phyloP scores from a whole-genome alignment of 1,284 basidiomycete genomes.

The Neolentinus lepideus region DNA sequence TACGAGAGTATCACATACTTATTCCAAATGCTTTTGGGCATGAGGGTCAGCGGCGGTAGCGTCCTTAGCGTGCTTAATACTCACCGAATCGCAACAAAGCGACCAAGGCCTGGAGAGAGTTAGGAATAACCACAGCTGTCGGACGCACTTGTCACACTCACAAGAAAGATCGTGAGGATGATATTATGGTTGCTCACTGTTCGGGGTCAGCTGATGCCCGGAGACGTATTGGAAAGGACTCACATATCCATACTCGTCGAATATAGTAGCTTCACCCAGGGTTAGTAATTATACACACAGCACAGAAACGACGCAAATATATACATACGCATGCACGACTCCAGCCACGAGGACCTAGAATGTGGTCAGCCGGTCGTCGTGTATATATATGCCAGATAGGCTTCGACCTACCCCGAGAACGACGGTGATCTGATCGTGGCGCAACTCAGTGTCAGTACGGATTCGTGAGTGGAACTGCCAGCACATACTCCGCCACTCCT shows the following conservation, averaged over 20 bases:
- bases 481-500: not conserved
- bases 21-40: not conserved
- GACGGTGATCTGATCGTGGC: not conserved
- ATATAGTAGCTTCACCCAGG: not conserved
- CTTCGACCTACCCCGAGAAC: not conserved
- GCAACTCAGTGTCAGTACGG: not conserved
- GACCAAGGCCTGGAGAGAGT: not conserved
- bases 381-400: not conserved
- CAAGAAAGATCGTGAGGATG: not conserved
- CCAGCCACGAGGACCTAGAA: not conserved
- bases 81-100: not conserved
- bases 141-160: not conserved
- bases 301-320: not conserved
- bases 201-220: not conserved
- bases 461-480: not conserved
- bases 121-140: not conserved
- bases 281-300: not conserved
- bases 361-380: not conserved
- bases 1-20: not conserved
- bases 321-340: not conserved
- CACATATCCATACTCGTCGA: not conserved
- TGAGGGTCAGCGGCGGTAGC: not conserved
- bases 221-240: not conserved
- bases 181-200: slow-evolving; percentile 2
- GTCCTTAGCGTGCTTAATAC: not conserved